Evolutionary conservation across 352 stramenopile species (phyloP), one percentile per base, ranked within the genome.

Genomic region (Blastocystis sp.): DNA sequence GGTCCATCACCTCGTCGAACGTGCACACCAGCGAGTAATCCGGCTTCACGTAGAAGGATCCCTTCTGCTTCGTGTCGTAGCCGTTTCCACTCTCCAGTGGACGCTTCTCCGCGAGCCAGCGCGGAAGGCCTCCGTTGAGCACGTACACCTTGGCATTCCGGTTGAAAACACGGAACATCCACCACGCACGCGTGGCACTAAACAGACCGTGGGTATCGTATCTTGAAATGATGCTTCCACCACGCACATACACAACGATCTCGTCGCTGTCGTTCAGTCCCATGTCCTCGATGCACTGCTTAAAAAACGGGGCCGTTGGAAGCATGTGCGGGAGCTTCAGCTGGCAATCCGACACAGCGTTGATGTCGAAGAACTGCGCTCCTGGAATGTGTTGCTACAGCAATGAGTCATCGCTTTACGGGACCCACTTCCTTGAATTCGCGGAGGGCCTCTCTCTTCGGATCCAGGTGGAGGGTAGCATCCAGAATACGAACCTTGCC

Each of bases 81-180:
- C n/a, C 40, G 38, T 84, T 59, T 6, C 78, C 78, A 19, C 19
- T 62, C 34, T 88, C 78, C 11, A 78, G 3, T 19, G 64, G 64
- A n/a, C 68, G 78, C 45, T 79, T 79, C 48, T 88, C 78, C n/a
- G 40, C 62, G 40, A 77, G 45, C 78, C 78, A 88, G 54, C 78
- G 78, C 79, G 78, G 78, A 43, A 88, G 48, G 66, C 78, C 78
- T 34, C 78, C 74, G 52, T 68, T 84, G 10, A 84, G 60, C 28
- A 84, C 74, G 48, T 84, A 84, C 74, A 84, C 74, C 43, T 78
- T 79, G 40, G 68, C 78, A 45, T 88, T 88, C 64, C 64, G 63
- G 60, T 88, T 88, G 48, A 88, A 88, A 2, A 88, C 9, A 48
- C 78, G 64, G 68, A 88, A 88, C 78, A 78, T 88, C 78, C 78